Base-by-base conservation (phyloP, 352 stramenopile species). In the Pythium scleroteichum region DNA sequence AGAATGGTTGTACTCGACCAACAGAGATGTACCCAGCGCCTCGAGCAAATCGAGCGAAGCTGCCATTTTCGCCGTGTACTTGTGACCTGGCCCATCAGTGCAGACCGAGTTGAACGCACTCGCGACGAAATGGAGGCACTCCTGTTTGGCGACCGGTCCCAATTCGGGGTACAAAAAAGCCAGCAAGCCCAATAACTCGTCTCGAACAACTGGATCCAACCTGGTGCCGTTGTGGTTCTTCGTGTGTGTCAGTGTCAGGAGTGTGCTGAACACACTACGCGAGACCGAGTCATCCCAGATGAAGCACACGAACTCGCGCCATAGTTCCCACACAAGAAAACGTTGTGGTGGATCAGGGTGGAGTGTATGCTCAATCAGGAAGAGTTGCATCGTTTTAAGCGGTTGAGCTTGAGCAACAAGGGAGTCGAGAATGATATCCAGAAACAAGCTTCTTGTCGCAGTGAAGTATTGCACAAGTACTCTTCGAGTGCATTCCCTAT, bases 271-370 rank as follows among this genome's bases (percentile, higher is more conserved):
- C 5, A 54, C 47, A 0, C 66, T 47, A 0, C 50, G 39, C 27
- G 70, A 68, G 2, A 78, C 53, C 5, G 47, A 14, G 41, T 85
- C 75, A 23, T 79, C 61, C 76, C 70, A 88, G 41, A 71, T 70
- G 40, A 68, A 81, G 52, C 76, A 88, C 50, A 90, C 23, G 7
- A 87, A 51, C 60, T 90, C 78, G 23, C 71, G 71, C 80, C 80
- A 90, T 3, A 86, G 45, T 23, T 78, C 71, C 72, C 71, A 87
- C 48, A 82, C 58, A 33, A 90, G 12, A 1, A 64, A 65, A 17
- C 71, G 76, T 33, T 82, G 76, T 5, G 52, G 60, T 38, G 71
- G 68, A 35, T 76, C 54, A 0, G 76, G 75, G 64, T 82, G 75
- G 26, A 85, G 48, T 9, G 75, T 78, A 47, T 88, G 76, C 40